Conservation (phyloP, 441 rosid genomes). For the Mallotus japonicus region DNA sequence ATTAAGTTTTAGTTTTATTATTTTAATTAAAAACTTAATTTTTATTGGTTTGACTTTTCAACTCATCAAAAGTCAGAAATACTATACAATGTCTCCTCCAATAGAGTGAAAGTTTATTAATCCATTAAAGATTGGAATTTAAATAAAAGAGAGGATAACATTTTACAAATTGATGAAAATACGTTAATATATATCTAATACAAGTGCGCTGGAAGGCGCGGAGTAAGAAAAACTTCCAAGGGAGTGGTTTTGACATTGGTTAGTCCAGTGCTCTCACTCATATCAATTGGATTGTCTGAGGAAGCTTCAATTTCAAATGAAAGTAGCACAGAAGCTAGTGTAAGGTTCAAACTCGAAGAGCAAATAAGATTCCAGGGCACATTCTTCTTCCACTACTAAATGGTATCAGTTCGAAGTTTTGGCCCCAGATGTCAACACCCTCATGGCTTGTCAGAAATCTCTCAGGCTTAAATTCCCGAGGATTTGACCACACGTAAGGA, state of each 20-base stretch:
- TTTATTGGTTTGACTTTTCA: too few species aligned
- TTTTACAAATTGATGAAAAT: too few species aligned
- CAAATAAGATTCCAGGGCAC: conserved; percentile 36
- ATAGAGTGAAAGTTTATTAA: too few species aligned
- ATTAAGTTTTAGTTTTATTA: too few species aligned
- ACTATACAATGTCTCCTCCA: too few species aligned
- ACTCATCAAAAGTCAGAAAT: too few species aligned
- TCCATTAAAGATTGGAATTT: too few species aligned
- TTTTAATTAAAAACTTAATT: too few species aligned
- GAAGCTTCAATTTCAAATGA: conserved; percentile 22
- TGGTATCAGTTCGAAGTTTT: conserved; percentile 36
- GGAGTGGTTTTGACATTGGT: conserved; percentile 35
- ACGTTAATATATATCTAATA: not conserved
- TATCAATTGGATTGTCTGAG: too few species aligned
- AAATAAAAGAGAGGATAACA: too few species aligned
- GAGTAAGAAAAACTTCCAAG: conserved; percentile 32
- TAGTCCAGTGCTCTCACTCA: conserved; percentile 20
- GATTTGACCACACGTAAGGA: conserved; percentile 36
- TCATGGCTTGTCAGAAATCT: conserved; percentile 35
- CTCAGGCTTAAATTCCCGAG: conserved; percentile 37
- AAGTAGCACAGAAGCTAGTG: conserved; percentile 35
- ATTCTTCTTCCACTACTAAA: conserved; percentile 38
- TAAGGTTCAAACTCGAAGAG: conserved; percentile 25
- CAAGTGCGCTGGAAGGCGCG: conserved; percentile 33
- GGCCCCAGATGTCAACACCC: conserved; percentile 31